Evolutionary conservation across 2,329 filamentous ascomycete genomes (phyloP).

Genomic region (Trichoderma aggressivum): DNA sequence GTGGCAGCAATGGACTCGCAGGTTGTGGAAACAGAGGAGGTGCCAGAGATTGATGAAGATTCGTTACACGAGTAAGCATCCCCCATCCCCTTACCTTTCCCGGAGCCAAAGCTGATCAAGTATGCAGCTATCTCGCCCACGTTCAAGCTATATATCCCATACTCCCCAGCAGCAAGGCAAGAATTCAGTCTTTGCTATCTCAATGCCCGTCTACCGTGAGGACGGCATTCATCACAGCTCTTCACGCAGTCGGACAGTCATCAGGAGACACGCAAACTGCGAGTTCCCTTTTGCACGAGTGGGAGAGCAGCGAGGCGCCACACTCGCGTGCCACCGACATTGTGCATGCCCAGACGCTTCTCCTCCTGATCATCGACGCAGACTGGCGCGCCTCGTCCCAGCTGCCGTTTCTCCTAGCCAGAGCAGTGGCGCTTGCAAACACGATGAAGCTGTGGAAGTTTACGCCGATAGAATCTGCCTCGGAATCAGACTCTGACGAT

Average conservation of each 20-base stretch:
- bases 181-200: slow-evolving; percentile 54
- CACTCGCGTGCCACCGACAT: slow-evolving; percentile 44
- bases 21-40: slow-evolving; percentile 33
- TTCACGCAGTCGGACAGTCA: slow-evolving; percentile 51
- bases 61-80: slow-evolving; percentile 45
- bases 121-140: slow-evolving; percentile 55
- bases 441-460: slow-evolving; percentile 56
- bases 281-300: slow-evolving; percentile 48
- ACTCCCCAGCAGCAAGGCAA: slow-evolving; percentile 54
- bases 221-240: slow-evolving; percentile 61
- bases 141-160: slow-evolving; percentile 68
- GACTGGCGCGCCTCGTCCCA: slow-evolving; percentile 52
- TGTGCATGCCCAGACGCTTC: slow-evolving; percentile 63
- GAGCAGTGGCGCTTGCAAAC: slow-evolving; percentile 64
- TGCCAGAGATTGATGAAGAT: slow-evolving; percentile 41
- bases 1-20: slow-evolving; percentile 35
- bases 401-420: slow-evolving; percentile 53
- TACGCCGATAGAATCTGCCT: slow-evolving; percentile 42
- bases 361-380: slow-evolving; percentile 64
- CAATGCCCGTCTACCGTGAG: slow-evolving; percentile 55
- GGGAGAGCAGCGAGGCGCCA: slow-evolving; percentile 44
- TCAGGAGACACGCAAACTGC: slow-evolving; percentile 44
- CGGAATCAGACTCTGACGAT: slow-evolving; percentile 58
- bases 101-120: background rate
- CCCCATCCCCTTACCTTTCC: background rate